Evolutionary conservation across 148 eudicot genomes (phyloP).

Genomic region (Chenopodium suecicum): DNA sequence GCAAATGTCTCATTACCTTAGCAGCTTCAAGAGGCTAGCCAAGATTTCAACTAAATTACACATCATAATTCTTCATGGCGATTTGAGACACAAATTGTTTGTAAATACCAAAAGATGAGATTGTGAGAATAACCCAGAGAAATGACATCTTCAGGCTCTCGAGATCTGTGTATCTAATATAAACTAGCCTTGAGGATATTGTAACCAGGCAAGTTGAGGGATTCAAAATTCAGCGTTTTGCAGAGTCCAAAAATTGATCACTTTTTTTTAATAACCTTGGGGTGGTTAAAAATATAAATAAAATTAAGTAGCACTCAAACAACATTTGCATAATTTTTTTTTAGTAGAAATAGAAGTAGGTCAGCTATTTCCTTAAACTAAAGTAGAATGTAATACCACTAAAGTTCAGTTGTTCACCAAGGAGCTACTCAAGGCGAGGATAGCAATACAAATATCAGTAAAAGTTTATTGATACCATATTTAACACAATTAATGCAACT

Average conservation of each 20-base stretch:
- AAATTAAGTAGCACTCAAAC: background rate
- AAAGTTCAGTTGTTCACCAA: background rate
- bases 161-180: background rate
- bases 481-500: background rate
- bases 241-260: background rate
- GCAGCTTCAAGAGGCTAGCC: background rate
- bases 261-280: background rate
- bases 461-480: background rate
- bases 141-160: background rate
- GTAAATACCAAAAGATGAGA: background rate
- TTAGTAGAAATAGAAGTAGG: background rate
- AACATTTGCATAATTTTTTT: background rate
- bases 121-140: background rate
- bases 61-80: background rate
- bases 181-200: background rate
- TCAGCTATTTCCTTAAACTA: background rate
- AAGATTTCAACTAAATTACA: background rate
- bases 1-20: background rate
- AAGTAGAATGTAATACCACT: background rate
- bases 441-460: background rate
- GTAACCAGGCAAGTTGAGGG: background rate
- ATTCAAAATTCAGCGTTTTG: background rate
- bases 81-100: background rate
- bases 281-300: background rate
- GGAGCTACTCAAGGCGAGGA: background rate